Base-by-base conservation (phyloP, 1,284 basidiomycete species). In the Neotropicomus parvogracilis region DNA sequence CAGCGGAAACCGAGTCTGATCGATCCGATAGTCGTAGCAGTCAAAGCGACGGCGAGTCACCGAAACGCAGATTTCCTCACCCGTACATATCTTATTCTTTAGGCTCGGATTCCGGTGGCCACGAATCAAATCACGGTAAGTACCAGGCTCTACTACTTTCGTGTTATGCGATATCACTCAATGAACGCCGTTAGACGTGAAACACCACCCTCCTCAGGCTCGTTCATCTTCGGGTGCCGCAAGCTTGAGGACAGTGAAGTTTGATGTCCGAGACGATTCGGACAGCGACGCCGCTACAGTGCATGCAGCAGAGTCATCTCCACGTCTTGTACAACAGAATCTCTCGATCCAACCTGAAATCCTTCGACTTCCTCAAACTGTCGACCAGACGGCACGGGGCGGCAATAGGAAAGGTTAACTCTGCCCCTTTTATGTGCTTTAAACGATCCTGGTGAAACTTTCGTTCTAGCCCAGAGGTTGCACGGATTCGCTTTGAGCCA, bases 31-130 rank as follows among this genome's bases (percentile, higher is more conserved):
- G 40, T 21, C 43, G 7, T 19, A 34, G 24, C 26, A 48, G 40
- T 43, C 48, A 29, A 31, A 28, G 41, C 28, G 46, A 50, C 4
- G 50, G 58, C 13, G 21, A 58, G 52, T 62, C 26, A 13, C 46
- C 59, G 24, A 12, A 44, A 31, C 28, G 20, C 17, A n/a, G n/a
- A 11, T 29, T 19, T 38, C 28, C 37, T 40, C 17, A 55, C 27
- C 20, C 20, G 13, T 7, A 7, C 20, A 5, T 21, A 28, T 39
- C 21, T 33, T 21, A 29, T 39, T 34, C 39, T 41, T 17, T 42
- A 62, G 62, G 53, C 38, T 60, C 60, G 21, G 60, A 57, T 27
- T 44, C 54, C 21, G 50, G 43, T 6, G 19, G 17, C 37, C 24
- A 33, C 20, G 35, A 6, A n/a, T 31, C 26, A 6, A 36, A 36